These are phyloP conservation scores for Groenewaldozyma auringiensis DNA, from an alignment of 1,139 yeast species.

Conservation along the genomic window DNA sequence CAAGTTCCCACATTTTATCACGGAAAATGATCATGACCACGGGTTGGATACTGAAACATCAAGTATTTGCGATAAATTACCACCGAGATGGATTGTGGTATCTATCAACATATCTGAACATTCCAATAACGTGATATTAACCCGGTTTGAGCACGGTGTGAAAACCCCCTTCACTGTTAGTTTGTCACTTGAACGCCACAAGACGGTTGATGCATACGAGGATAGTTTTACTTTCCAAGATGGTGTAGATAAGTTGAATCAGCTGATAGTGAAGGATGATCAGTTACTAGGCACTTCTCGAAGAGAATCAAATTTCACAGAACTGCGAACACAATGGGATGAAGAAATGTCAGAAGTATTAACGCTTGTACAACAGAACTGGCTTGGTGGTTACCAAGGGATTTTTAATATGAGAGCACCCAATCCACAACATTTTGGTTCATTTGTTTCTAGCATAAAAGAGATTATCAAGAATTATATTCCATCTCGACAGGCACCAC, in stretches of 20 bases:
- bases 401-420: slow-evolving; percentile 39
- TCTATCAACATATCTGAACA: slow-evolving; percentile 55
- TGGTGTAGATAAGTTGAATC: slow-evolving; percentile 39
- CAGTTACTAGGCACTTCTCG: slow-evolving; percentile 28
- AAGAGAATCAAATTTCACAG: background rate
- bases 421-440: slow-evolving; percentile 27
- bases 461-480: slow-evolving; percentile 29
- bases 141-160: slow-evolving; percentile 36
- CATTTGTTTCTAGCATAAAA: slow-evolving; percentile 37
- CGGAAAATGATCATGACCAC: slow-evolving; percentile 7
- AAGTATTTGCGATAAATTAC: slow-evolving; percentile 24
- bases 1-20: background rate
- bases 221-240: slow-evolving; percentile 40
- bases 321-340: background rate
- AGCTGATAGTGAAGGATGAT: slow-evolving; percentile 55
- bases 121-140: slow-evolving; percentile 50
- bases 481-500: slow-evolving; percentile 25
- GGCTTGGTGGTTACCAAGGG: slow-evolving; percentile 80
- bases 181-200: slow-evolving; percentile 52
- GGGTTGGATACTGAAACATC: background rate
- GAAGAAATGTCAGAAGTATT: slow-evolving; percentile 36
- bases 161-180: slow-evolving; percentile 45
- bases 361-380: slow-evolving; percentile 47
- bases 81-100: slow-evolving; percentile 51
- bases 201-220: slow-evolving; percentile 41